Evolutionary conservation across 768 basidiomycete species (phyloP), one percentile per base, ranked within the genome.

Genomic region (Erythrobasidium yunnanense): DNA sequence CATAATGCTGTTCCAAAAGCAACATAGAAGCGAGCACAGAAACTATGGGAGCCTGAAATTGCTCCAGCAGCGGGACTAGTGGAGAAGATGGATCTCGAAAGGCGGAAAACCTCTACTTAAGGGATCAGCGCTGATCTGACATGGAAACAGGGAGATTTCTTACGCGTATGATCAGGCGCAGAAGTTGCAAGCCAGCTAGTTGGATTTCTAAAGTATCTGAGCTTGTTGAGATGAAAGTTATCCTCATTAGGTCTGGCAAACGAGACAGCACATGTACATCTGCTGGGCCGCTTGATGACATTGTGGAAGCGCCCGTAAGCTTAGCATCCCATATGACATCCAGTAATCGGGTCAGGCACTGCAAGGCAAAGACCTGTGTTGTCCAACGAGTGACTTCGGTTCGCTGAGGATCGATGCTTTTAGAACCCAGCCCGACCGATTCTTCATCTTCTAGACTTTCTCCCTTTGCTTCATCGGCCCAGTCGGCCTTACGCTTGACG

Each of bases 1-100:
- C 93, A 0, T 93, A 93, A 0, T 90, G 90, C 0, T 91, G 89
- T 74, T 97, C 95, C 0, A 89, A 81, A 1, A 90, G 90, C 73
- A 99, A 97, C 0, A 92, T 91, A 0, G 95, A 93, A 0, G 93
- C 97, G 18, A 97, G 81, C 0, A 95, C 95, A 20, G 95, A 90
- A 1, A 93, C 95, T 67, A 99, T 93, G 0, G 95, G 93, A 0
- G 95, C 93, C 77, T 99, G 95, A 75, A 95, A 87, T 75, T 99
- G 95, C 74, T 99, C 93, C 13, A 99, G 82, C 1, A 99, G 79
- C 4, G 92, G 79, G 0, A 88, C 84, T 66, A 89, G 89, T 33
- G 88, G 87, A 71, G 90, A 97, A 56, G 90, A 90, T 1, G 91
- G 89, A 77, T 99, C 95, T 0, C 89, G 87, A 4, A 88, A 82